Base-by-base conservation (phyloP, 495 filamentous ascomycete species). In the Daldinia bambusicola region DNA sequence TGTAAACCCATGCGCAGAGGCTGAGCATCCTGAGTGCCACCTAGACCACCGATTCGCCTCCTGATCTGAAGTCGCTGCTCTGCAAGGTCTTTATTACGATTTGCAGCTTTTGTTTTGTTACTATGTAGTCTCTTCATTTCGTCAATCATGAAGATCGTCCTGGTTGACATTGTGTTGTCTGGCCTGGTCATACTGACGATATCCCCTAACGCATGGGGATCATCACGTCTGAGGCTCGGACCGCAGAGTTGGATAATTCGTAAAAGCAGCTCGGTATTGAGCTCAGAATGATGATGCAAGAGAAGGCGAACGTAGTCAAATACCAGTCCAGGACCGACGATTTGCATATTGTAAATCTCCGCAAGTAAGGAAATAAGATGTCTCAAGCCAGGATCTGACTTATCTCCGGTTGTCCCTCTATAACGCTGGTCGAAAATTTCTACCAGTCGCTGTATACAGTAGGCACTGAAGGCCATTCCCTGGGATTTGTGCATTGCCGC, bases 131-230 rank as follows among this genome's bases (percentile, higher is more conserved):
- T 91, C 66, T 92, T 94, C 76, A 99, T 95, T 2, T 91, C 94
- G 68, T 98, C 95, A 53, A 99, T 94, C 96, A 98, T 98, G 80
- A 98, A 98, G 69, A 91, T 96, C 0, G 94, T 97, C 55, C 95
- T 89, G 10, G 97, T 91, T 13, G 93, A 95, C 16, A 97, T 83
- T 50, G 86, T 89, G 55, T 86, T 88, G 6, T 89, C 86, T 10
- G 88, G 88, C 70, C 93, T 92, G 61, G 97, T 88, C 60, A 92
- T 84, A 18, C 91, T 74, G 9, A 97, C 91, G 61, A 99, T 96
- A 66, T 97, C 93, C 79, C 96, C 97, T 40, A 98, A 79, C n/a
- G 95, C 85, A 22, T 91, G 89, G 0, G 95, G 93, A 72, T 99
- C 95, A 67, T 98, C 96, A 64, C 93, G 91, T 51, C 95, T 90